Evolutionary conservation across 768 basidiomycete genomes (phyloP).

Genomic region (Plicaturopsis crispa): DNA sequence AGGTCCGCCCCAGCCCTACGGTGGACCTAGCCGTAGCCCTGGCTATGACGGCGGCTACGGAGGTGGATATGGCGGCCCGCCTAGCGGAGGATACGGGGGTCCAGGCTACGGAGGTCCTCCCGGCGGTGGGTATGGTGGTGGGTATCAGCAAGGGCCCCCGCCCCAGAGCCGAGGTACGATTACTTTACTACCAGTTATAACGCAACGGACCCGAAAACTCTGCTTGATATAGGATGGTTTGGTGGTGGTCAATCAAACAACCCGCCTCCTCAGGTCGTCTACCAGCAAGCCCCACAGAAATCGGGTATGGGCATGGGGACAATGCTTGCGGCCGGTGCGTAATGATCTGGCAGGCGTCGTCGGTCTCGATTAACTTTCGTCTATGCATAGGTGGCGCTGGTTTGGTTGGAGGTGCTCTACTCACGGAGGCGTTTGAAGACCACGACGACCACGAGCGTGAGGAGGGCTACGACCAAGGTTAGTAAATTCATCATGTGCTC

Average conservation of each 20-base stretch:
- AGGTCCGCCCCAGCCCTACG: constrained; percentile 13
- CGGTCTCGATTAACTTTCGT: constrained; percentile 3
- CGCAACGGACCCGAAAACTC: constrained; percentile 2
- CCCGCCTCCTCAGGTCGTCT: constrained; percentile 23
- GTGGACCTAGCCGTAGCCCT: constrained; percentile 12
- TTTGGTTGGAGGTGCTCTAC: constrained; percentile 53
- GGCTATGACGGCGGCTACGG: constrained; percentile 15
- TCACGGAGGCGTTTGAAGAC: constrained; percentile 43
- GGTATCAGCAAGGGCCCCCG: constrained; percentile 13
- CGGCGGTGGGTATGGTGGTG: constrained; percentile 9
- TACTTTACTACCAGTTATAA: background rate
- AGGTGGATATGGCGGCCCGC: constrained; percentile 18
- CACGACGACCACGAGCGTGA: constrained; percentile 15
- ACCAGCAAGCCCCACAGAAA: constrained; percentile 33
- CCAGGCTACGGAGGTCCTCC: constrained; percentile 6
- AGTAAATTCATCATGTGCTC: no score
- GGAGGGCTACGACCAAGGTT: no score
- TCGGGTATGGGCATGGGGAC: constrained; percentile 45
- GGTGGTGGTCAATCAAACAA: constrained; percentile 21
- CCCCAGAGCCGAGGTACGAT: constrained; percentile 16
- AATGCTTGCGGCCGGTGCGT: constrained; percentile 36
- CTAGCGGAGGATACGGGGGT: constrained; percentile 11
- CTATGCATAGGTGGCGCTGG: constrained; percentile 45
- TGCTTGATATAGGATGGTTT: constrained; percentile 22
- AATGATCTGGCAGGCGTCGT: background rate